Percentiles rank a stretch among this genome's conserved stretches.
Conservation (phyloP, 306 rosid genomes). For the Astragalus membranaceus region DNA sequence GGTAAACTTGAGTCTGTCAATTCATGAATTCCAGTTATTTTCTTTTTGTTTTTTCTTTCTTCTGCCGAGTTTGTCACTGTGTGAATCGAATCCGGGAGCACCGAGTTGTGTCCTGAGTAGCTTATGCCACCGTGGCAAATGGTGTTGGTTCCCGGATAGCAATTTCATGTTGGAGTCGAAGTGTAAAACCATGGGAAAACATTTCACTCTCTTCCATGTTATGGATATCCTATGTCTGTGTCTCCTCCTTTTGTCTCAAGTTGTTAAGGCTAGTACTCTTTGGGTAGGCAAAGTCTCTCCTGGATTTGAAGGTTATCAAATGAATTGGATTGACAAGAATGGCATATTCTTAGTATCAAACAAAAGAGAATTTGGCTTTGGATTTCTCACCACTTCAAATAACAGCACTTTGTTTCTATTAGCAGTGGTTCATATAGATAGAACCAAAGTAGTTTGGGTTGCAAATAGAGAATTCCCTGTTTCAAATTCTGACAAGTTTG, state of each 20-base stretch:
- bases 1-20: no score
- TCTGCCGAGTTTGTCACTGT: no score
- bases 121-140: no score
- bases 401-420: constrained; percentile 53
- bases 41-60: background rate
- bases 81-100: no score
- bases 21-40: background rate
- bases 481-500: constrained; percentile 53
- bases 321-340: constrained; percentile 52
- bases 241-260: constrained; percentile 26
- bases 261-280: constrained; percentile 34
- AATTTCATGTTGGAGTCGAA: constrained; percentile 8
- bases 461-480: constrained; percentile 65
- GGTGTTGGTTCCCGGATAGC: no score
- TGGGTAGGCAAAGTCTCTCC: constrained; percentile 32
- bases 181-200: constrained; percentile 35
- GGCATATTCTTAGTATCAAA: constrained; percentile 66
- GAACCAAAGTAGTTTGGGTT: constrained; percentile 41
- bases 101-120: no score
- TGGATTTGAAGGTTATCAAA: constrained; percentile 50
- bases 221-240: constrained; percentile 14
- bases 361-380: constrained; percentile 42
- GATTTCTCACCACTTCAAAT: constrained; percentile 38
- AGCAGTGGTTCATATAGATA: constrained; percentile 35
- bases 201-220: constrained; percentile 12